Evolutionary conservation across 1,284 basidiomycete species (phyloP), one percentile per base, ranked within the genome.

Genomic region (Microbotryum silenes-acaulis): DNA sequence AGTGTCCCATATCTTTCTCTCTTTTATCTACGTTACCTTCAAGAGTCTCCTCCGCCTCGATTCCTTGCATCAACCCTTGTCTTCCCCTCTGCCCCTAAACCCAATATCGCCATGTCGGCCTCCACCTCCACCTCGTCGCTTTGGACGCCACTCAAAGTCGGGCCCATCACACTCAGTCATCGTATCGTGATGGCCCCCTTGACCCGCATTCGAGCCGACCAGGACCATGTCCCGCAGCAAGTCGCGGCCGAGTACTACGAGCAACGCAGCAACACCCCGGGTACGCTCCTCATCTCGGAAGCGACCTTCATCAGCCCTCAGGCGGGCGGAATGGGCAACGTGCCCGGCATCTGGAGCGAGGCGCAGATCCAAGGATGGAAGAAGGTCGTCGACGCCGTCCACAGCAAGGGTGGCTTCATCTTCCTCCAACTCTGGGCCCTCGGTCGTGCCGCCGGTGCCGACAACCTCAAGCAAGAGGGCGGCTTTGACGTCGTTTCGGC

Each of bases 341-440:
- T 74, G 3, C 81, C 80, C 2, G 78, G 79, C 0, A 77, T 82
- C 33, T 81, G 76, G 74, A 78, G 54, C 60, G 70, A 76, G 2
- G 77, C 74, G 37, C 81, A 83, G 66, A 73, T 80, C 47, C 69
- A 65, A 1, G 78, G 72, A 1, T 83, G 81, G 81, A 81, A 78
- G 66, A 69, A 74, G 70, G 79, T 79, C 6, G 65, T 61, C 51
- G 57, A 67, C 42, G 74, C 73, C 16, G 78, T 80, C 16, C 81
- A 82, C 65, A 74, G 72, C 4, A 78, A 79, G 48, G 78, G 74
- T 8, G 79, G 77, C 0, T 75, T 71, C 68, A 80, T 82, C 58
- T 80, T 75, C 67, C 29, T 75, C 12, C 81, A 83, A 68, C 72
- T 82, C 3, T 80, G 80, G 80, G 79, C 80, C 0, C 71, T 79